These are phyloP conservation scores for Thalia dealbata DNA, from an alignment of 176 grass and related monocot genomes.

Conservation along the genomic window DNA sequence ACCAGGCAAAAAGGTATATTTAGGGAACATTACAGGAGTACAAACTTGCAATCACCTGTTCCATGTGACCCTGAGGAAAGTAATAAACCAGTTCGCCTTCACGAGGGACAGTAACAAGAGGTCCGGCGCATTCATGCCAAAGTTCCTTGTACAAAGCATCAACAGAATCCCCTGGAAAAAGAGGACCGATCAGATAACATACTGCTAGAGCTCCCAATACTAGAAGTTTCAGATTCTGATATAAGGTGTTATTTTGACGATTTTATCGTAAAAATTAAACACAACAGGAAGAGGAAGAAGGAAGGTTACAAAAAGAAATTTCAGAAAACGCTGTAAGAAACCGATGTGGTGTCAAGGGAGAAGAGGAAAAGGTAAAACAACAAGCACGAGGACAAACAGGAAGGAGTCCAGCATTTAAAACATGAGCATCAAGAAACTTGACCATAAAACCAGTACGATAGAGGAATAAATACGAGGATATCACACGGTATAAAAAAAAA, in stretches of 20 bases:
- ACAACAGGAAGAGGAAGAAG: too few species aligned
- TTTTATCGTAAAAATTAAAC: too few species aligned
- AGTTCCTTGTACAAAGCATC: slow-evolving; percentile 58
- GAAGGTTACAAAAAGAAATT: too few species aligned
- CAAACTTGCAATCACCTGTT: slow-evolving; percentile 44
- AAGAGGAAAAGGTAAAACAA: too few species aligned
- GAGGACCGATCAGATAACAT: background rate
- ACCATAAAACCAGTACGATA: too few species aligned
- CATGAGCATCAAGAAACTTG: too few species aligned
- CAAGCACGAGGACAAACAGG: too few species aligned
- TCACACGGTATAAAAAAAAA: too few species aligned
- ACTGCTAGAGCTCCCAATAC: background rate
- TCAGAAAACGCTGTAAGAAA: too few species aligned
- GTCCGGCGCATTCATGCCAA: slow-evolving; percentile 88
- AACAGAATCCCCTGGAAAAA: slow-evolving; percentile 26
- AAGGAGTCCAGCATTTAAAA: too few species aligned
- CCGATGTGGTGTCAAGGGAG: too few species aligned
- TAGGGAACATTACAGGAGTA: background rate
- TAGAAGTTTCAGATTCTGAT: background rate
- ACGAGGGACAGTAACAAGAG: slow-evolving; percentile 62
- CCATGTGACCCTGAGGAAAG: slow-evolving; percentile 97
- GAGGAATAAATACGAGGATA: too few species aligned
- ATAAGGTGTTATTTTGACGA: background rate
- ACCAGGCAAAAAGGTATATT: background rate
- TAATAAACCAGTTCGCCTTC: slow-evolving; percentile 82